These are phyloP conservation scores for Cubamyces lactineus DNA, from an alignment of 768 basidiomycete genomes.

Conservation along the genomic window DNA sequence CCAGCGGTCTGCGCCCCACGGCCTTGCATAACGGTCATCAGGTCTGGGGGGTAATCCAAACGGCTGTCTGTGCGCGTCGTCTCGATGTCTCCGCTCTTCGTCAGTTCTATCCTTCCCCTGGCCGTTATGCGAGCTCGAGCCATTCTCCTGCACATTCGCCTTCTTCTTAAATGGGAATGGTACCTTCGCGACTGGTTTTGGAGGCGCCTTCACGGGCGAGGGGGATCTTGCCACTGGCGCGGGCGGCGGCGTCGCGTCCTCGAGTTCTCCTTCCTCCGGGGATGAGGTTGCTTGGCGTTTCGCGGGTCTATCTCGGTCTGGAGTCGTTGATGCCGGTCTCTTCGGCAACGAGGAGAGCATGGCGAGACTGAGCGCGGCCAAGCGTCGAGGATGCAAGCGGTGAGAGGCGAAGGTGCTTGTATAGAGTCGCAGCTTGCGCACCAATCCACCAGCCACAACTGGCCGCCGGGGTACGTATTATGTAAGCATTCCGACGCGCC, in stretches of 20 bases:
- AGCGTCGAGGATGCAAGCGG: neutral
- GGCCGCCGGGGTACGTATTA: constrained; percentile 4
- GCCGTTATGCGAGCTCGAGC: constrained; percentile 18
- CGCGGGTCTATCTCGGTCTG: constrained; percentile 48
- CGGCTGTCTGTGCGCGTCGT: constrained; percentile 36
- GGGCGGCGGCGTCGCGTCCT: constrained; percentile 49
- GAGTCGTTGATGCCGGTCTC: constrained; percentile 60
- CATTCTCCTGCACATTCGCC: constrained; percentile 18
- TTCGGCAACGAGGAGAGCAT: constrained; percentile 44
- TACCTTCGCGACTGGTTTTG: constrained; percentile 50
- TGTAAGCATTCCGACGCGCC: constrained; percentile 3
- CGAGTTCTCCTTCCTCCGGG: constrained; percentile 84
- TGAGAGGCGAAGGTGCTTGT: constrained; percentile 20
- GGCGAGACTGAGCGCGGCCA: constrained; percentile 4
- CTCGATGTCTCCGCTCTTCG: constrained; percentile 46
- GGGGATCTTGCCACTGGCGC: constrained; percentile 33
- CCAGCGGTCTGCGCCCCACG: constrained; percentile 41
- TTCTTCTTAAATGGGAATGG: constrained; percentile 79
- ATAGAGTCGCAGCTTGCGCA: constrained; percentile 39
- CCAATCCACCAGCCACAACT: constrained; percentile 13
- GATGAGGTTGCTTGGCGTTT: constrained; percentile 64
- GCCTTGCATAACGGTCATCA: constrained; percentile 16
- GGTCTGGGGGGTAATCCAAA: constrained; percentile 24
- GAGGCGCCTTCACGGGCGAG: constrained; percentile 31
- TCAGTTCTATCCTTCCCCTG: constrained; percentile 31